Conservation (phyloP, 2,329 filamentous ascomycete species). For the Aspergillus spinulosporus region DNA sequence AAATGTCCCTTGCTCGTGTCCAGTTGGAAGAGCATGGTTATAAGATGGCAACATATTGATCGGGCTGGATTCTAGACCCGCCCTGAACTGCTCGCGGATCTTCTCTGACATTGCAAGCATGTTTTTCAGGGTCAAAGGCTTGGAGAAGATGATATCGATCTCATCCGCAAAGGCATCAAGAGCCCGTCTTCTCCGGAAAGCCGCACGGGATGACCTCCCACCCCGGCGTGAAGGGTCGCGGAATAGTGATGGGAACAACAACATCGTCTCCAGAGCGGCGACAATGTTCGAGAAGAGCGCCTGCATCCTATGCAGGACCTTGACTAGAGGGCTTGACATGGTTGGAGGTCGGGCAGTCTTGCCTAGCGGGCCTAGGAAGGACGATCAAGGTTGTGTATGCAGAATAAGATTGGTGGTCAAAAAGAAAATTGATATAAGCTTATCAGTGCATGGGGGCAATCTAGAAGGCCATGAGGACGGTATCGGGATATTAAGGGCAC, state of each 20-base stretch:
- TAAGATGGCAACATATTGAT: slow-evolving; percentile 67
- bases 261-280: slow-evolving; percentile 41
- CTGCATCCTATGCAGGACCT: slow-evolving; percentile 43
- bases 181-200: slow-evolving; percentile 38
- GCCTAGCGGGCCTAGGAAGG: slow-evolving; percentile 7
- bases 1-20: slow-evolving; percentile 60
- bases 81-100: slow-evolving; percentile 54
- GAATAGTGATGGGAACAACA: slow-evolving; percentile 44
- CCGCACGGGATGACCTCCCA: slow-evolving; percentile 35
- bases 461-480: slow-evolving; percentile 13
- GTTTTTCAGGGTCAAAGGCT: slow-evolving; percentile 37
- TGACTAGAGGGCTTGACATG: slow-evolving; percentile 41
- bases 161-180: slow-evolving; percentile 43
- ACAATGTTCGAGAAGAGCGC: slow-evolving; percentile 44
- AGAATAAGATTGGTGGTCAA: slow-evolving; percentile 7
- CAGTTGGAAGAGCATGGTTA: slow-evolving; percentile 61
- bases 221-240: slow-evolving; percentile 33
- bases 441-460: slow-evolving; percentile 16
- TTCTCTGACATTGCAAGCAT: slow-evolving; percentile 48
- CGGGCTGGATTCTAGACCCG: slow-evolving; percentile 56
- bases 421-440: slow-evolving; percentile 18
- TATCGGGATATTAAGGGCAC: slow-evolving; percentile 10
- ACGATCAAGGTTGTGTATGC: slow-evolving; percentile 2
- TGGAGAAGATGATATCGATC: slow-evolving; percentile 39
- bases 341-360: slow-evolving; percentile 12